A percentile compares a stretch with the other conserved stretches of the same genome.
phyloP scores from a whole-genome alignment of 306 rosid species.

The Glycine soja region DNA sequence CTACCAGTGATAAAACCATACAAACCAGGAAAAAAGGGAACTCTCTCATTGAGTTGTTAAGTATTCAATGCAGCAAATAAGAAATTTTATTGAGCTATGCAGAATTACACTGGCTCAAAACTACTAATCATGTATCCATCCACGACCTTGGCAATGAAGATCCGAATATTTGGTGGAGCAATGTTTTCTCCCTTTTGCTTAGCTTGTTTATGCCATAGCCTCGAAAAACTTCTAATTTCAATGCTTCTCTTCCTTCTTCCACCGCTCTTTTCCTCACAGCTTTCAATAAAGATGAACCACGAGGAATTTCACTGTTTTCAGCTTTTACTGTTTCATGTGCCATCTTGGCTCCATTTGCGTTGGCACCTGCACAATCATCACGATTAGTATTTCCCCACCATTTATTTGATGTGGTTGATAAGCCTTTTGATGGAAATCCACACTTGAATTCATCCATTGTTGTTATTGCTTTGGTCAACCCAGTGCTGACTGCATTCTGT shows the following conservation, averaged over 20 bases:
- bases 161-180: conserved; percentile 73
- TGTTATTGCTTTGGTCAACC: conserved; percentile 60
- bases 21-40: conserved; percentile 9
- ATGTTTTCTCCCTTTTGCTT: conserved; percentile 61
- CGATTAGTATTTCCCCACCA: conserved; percentile 83
- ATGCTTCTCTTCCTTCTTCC: conserved; percentile 73
- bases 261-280: conserved; percentile 61
- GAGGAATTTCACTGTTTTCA: conserved; percentile 41
- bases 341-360: conserved; percentile 46
- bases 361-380: conserved; percentile 36
- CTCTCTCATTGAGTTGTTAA: background rate
- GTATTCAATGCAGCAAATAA: conserved; percentile 20
- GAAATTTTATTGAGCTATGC: conserved; percentile 16
- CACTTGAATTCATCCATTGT: conserved; percentile 72
- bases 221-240: conserved; percentile 60
- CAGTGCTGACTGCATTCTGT: conserved; percentile 45
- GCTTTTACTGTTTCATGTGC: conserved; percentile 46
- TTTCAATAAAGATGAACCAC: conserved; percentile 63
- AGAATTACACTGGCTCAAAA: conserved; percentile 10
- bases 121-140: conserved; percentile 60
- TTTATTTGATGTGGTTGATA: conserved; percentile 70
- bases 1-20: background rate
- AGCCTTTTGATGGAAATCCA: conserved; percentile 81
- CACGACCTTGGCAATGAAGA: conserved; percentile 70
- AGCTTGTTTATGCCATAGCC: conserved; percentile 61